phyloP scores from a whole-genome alignment of 2,329 filamentous ascomycete species.

The Dendrostoma leiphaemia region DNA sequence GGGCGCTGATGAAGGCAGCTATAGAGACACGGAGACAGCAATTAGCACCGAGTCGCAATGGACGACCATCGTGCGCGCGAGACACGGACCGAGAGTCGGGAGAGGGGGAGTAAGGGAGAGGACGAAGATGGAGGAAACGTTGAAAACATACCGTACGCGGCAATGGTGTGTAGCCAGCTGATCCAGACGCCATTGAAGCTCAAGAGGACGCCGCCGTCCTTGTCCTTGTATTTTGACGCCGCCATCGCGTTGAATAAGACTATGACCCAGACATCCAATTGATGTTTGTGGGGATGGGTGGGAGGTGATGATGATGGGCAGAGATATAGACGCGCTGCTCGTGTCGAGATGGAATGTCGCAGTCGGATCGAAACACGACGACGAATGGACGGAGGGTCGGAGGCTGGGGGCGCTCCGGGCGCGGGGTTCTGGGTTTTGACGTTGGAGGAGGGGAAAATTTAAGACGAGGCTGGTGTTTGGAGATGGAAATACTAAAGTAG shows the following conservation, averaged over 20 bases:
- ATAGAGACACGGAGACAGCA: slow-evolving; percentile 8
- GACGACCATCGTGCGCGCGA: too few species aligned
- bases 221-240: slow-evolving; percentile 59
- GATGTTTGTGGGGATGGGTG: too few species aligned
- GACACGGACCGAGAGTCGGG: slow-evolving; percentile 9
- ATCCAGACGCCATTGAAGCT: slow-evolving; percentile 85
- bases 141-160: slow-evolving; percentile 71
- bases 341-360: too few species aligned
- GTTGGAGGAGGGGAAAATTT: background rate
- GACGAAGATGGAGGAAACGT: background rate
- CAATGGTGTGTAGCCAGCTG: slow-evolving; percentile 79
- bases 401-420: background rate
- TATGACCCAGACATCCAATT: background rate
- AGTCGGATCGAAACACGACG: too few species aligned
- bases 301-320: background rate
- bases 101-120: background rate
- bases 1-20: slow-evolving; percentile 84
- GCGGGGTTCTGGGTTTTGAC: background rate
- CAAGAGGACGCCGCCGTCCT: slow-evolving; percentile 59
- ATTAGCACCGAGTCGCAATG: too few species aligned
- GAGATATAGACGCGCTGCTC: slow-evolving; percentile 1
- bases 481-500: background rate
- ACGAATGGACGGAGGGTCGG: too few species aligned
- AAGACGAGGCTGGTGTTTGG: background rate
- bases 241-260: slow-evolving; percentile 32